Conservation (phyloP, 2,329 filamentous ascomycete genomes). For the Aspergillus hortae region DNA sequence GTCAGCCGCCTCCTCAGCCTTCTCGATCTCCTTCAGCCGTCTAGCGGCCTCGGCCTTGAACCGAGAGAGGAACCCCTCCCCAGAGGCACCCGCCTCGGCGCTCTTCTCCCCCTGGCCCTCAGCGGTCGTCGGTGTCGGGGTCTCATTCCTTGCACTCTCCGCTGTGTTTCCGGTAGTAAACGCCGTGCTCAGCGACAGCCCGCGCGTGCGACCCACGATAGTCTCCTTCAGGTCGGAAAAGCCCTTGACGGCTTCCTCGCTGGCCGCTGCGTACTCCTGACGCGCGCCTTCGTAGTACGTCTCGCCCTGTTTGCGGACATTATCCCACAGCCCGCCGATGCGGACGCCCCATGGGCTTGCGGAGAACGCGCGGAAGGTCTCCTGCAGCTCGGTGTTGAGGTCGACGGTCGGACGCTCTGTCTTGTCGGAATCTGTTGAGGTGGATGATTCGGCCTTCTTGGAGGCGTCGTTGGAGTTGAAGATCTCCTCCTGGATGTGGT, state of each 20-base stretch:
- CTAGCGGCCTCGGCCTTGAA: constrained; percentile 75
- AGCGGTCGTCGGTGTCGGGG: constrained; percentile 23
- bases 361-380: constrained; percentile 92
- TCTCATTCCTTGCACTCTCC: constrained; percentile 26
- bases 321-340: constrained; percentile 84
- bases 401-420: constrained; percentile 42
- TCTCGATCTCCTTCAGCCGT: constrained; percentile 81
- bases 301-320: constrained; percentile 91
- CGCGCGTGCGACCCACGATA: constrained; percentile 69
- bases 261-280: constrained; percentile 76
- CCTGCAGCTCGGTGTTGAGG: constrained; percentile 84
- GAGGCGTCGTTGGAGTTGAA: constrained; percentile 54
- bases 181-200: constrained; percentile 60
- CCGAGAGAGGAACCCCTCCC: constrained; percentile 67
- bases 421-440: constrained; percentile 32
- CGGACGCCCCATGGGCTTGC: constrained; percentile 85
- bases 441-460: constrained; percentile 44
- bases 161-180: constrained; percentile 19
- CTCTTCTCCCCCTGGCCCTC: constrained; percentile 20
- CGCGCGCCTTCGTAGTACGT: constrained; percentile 79
- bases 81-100: constrained; percentile 25
- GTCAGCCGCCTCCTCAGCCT: constrained; percentile 91
- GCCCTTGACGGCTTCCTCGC: constrained; percentile 77
- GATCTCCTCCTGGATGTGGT: constrained; percentile 86
- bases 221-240: constrained; percentile 66